Evolutionary conservation across 306 rosid species (phyloP), one percentile per base, ranked within the genome.

Genomic region (Dryas alaskensis): DNA sequence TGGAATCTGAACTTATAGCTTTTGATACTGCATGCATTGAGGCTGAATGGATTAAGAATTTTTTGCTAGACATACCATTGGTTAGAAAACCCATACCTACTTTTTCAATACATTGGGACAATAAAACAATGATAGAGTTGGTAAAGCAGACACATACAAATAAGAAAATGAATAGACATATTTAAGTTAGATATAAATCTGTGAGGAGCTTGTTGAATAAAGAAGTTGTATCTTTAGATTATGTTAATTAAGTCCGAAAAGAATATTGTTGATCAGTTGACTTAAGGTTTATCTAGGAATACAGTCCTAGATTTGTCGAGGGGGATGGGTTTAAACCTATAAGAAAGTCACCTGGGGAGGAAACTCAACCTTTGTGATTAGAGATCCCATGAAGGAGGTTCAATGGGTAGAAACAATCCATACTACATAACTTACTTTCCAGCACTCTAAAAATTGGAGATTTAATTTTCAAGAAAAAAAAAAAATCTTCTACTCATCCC

Each of bases 331-430:
- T 8, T 17, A 65, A 65, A 17, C 44, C 70, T 39, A 6, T n/a
- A 65, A 65, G 70, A 39, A 46, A 58, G 62, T 58, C 62, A 67
- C 8, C 55, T 13, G 44, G 1, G 45, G 40, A 17, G 4, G 52
- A 17, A 7, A 43, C 53, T 5, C 52, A 70, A 55, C 43, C 55
- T 58, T 8, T 72, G 22, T 72, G 55, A 72, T 58, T 25, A 6
- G 3, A 43, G 67, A 71, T 46, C 54, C 45, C n/a, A 45, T 45
- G 31, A 72, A 25, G 22, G 1, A 54, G 31, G 65, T 70, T 55
- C n/a, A 55, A 70, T 70, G 53, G 75, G 65, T 70, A 70, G 4
- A 55, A 57, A 43, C 44, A 67, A 44, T 65, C 14, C 63, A 59
- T 10, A 59, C 10, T 22, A 16, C 0, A 0, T 25, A 16, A 59